Conservation (phyloP, 805 yeast genomes). For the Starmerella bombicola region DNA sequence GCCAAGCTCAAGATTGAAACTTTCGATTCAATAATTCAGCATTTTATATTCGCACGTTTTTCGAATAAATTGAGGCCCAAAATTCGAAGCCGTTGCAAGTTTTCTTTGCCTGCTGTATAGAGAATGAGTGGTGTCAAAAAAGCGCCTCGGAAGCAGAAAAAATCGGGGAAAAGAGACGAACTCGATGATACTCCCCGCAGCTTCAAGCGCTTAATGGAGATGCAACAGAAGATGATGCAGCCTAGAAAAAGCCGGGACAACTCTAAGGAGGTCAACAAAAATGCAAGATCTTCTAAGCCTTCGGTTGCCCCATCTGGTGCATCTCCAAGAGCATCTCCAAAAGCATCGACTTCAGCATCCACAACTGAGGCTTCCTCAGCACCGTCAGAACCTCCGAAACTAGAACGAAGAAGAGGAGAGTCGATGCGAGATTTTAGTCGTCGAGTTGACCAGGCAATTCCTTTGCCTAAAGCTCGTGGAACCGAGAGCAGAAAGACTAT, state of each 20-base stretch:
- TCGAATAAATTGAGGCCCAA: no score
- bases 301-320: background rate
- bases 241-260: background rate
- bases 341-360: conserved; percentile 2
- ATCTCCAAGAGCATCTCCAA: background rate
- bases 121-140: no score
- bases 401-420: conserved; percentile 27
- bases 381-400: conserved; percentile 12
- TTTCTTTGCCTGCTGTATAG: no score
- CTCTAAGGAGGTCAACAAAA: background rate
- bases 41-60: no score
- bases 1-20: no score
- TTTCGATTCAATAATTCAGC: no score
- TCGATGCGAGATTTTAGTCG: conserved; percentile 30
- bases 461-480: conserved; percentile 29
- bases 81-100: no score
- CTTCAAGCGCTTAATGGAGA: conserved; percentile 26
- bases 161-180: conserved; percentile 5
- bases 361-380: conserved; percentile 15
- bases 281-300: no score
- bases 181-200: conserved; percentile 29
- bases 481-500: conserved; percentile 25
- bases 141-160: background rate
- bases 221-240: conserved; percentile 6
- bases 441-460: conserved; percentile 33